These are phyloP conservation scores for Canariomyces notabilis DNA, from an alignment of 2,329 filamentous ascomycete species.

Conservation along the genomic window DNA sequence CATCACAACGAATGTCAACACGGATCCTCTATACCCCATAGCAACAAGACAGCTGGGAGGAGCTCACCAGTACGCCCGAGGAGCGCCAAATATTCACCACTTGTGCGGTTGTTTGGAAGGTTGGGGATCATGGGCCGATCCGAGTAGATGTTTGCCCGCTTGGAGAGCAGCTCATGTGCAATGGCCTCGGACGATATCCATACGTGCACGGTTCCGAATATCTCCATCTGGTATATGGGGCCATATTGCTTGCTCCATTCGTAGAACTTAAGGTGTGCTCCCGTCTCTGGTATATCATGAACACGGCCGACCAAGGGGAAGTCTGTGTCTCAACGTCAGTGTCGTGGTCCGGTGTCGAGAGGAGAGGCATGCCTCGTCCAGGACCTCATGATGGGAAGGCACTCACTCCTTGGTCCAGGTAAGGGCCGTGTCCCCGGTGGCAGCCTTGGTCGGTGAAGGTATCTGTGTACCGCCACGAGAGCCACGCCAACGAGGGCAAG, in stretches of 20 bases:
- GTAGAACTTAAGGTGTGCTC: constrained; percentile 44
- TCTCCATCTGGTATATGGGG: constrained; percentile 43
- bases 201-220: constrained; percentile 42
- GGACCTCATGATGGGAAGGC: too few relatives aligned
- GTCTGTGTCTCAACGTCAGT: constrained; percentile 25
- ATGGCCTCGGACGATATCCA: constrained; percentile 44
- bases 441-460: constrained; percentile 21
- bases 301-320: constrained; percentile 41
- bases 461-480: constrained; percentile 14
- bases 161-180: constrained; percentile 41
- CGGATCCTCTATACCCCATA: too few relatives aligned
- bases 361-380: too few relatives aligned
- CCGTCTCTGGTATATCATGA: constrained; percentile 39
- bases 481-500: constrained; percentile 6
- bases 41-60: too few relatives aligned
- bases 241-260: constrained; percentile 44
- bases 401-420: constrained; percentile 29
- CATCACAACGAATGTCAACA: not conserved
- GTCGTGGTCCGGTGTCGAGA: too few relatives aligned
- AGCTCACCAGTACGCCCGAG: constrained; percentile 37
- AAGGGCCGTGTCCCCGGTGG: constrained; percentile 27
- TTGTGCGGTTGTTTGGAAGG: constrained; percentile 43
- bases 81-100: constrained; percentile 43
- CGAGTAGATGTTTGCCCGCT: constrained; percentile 40
- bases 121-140: constrained; percentile 44